Evolutionary conservation across 2,329 filamentous ascomycete genomes (phyloP), one percentile per base, ranked within the genome.

Genomic region (Cyclaneusma minus): DNA sequence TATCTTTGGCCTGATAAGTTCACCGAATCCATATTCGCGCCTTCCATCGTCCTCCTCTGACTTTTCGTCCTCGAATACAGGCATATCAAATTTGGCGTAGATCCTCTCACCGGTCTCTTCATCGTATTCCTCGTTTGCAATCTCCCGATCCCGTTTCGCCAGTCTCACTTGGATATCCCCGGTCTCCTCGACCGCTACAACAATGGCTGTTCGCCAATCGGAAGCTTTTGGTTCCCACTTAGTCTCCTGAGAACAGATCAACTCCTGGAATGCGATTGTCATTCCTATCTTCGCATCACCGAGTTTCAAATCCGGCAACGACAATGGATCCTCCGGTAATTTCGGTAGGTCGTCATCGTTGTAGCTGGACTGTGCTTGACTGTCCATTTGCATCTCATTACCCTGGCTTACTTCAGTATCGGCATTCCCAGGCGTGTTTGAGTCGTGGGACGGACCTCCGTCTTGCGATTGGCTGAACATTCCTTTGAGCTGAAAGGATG

Each of bases 11-110:
- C 83, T 73, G 19, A 70, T 62, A 43, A 89, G 57, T 13, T 81
- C 72, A 3, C 47, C 45, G 49, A 78, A 75, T 0, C 48, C 40
- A 16, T 84, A 31, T 5, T 58, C 58, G n/a, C 72, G 62, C 25
- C 64, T 56, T 1, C 77, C 77, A 33, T 74, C 62, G 29, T 76
- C 64, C 3, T 49, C 51, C 7, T 56, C 56, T 9, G 62, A 60
- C 2, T 51, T 54, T 1, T 66, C 65, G 8, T 68, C 69, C 7
- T 69, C 67, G 5, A 71, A 63, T 6, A 67, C 66, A 1, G 76
- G 75, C 38, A 72, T 71, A 40, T 91, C 82, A 36, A 91, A 89
- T 31, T 73, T 79, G 34, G 65, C 71, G 39, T 87, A 92, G 7
- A 82, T 51, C 7, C 82, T 64, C 34, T 77, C 60, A 1, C 82